A percentile compares a stretch with the other conserved stretches of the same genome.
These are phyloP conservation scores for Alternaria burnsii DNA, from an alignment of 2,329 filamentous ascomycete species.

Conservation along the genomic window DNA sequence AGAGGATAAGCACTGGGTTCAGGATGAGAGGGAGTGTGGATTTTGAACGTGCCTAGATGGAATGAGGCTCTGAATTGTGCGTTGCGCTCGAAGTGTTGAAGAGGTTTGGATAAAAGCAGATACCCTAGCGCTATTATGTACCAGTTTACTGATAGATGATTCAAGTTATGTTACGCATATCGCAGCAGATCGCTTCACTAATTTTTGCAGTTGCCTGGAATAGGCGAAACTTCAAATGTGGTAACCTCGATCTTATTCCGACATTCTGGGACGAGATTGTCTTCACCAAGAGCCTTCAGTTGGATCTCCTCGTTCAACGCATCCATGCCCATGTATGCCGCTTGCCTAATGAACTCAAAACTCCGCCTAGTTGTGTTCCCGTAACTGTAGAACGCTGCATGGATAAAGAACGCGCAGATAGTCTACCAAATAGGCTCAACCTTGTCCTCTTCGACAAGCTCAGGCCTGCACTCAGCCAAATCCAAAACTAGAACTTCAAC, in stretches of 20 bases:
- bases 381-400: neutral
- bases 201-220: too few species aligned
- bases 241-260: neutral
- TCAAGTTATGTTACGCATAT: neutral
- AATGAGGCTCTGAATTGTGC: neutral
- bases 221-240: neutral
- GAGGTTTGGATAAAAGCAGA: neutral
- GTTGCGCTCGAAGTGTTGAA: neutral
- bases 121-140: conserved; percentile 4
- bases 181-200: neutral
- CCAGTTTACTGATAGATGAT: neutral
- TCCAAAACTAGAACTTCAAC: neutral
- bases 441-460: neutral
- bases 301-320: neutral
- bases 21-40: conserved; percentile 44
- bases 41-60: conserved; percentile 24
- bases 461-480: neutral
- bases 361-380: neutral
- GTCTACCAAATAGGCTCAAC: neutral
- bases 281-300: neutral
- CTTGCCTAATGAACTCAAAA: neutral
- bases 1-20: conserved; percentile 46
- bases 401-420: neutral
- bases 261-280: neutral
- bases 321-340: neutral